phyloP scores from a whole-genome alignment of 768 basidiomycete genomes.

The Lepiota subincarnata region DNA sequence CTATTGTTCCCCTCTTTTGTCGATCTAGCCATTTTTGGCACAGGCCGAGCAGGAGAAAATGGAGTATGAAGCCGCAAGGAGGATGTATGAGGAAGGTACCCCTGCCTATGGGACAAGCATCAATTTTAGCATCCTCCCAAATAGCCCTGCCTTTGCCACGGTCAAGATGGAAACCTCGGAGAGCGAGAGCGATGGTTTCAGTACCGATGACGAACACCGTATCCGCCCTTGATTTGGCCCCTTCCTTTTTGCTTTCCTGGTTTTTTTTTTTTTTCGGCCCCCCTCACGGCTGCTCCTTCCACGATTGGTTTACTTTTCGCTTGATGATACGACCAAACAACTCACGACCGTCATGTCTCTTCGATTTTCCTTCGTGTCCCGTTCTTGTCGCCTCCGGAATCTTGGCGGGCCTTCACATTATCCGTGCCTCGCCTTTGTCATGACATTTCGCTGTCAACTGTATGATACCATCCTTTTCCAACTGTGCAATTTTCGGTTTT shows the following conservation, averaged over 20 bases:
- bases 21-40: conserved; percentile 76
- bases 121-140: conserved; percentile 78
- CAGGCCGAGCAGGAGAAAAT: conserved; percentile 95
- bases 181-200: conserved; percentile 65
- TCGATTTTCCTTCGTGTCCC: conserved; percentile 15
- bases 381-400: conserved; percentile 11
- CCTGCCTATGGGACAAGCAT: conserved; percentile 65
- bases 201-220: conserved; percentile 43
- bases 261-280: conserved; percentile 14
- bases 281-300: conserved; percentile 2
- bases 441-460: conserved; percentile 27
- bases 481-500: not conserved
- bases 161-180: conserved; percentile 58
- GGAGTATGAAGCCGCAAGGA: conserved; percentile 83
- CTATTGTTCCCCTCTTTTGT: conserved; percentile 15
- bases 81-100: conserved; percentile 83
- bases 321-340: conserved; percentile 11
- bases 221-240: conserved; percentile 25
- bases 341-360: conserved; percentile 16
- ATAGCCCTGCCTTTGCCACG: conserved; percentile 59
- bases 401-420: conserved; percentile 8
- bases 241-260: not conserved
- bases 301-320: conserved; percentile 11
- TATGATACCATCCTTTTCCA: conserved; percentile 11
- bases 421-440: conserved; percentile 20